Percentiles rank a stretch among this genome's conserved stretches.
Conservation (phyloP, 2,329 filamentous ascomycete species). For the Fusarium tjaetaba region DNA sequence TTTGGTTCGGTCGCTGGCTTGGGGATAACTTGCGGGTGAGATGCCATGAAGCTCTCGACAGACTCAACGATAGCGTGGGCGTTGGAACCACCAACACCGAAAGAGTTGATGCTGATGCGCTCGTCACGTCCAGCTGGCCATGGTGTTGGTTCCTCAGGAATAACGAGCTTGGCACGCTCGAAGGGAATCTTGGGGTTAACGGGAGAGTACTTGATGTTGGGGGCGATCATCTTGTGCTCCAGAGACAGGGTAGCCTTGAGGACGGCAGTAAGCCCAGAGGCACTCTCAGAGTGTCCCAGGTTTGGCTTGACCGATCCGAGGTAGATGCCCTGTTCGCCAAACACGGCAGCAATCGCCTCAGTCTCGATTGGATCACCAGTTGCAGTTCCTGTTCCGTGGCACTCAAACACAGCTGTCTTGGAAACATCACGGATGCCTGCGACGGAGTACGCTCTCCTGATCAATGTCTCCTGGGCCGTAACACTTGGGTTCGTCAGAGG, state of each 20-base stretch:
- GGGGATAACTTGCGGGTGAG: neutral
- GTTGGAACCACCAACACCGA: neutral
- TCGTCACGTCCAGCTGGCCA: neutral
- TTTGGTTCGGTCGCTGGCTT: neutral
- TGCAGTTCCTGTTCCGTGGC: neutral
- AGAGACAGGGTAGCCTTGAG: conserved; percentile 39
- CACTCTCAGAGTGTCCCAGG: neutral
- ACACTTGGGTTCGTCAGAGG: neutral
- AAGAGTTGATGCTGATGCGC: neutral
- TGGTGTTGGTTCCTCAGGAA: neutral
- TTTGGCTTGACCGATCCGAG: neutral
- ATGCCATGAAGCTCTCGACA: neutral
- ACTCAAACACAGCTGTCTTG: neutral
- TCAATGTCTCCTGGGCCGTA: neutral
- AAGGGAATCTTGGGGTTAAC: neutral
- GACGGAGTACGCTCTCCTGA: neutral
- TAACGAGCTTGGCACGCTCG: neutral
- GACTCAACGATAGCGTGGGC: neutral
- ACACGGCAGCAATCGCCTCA: neutral
- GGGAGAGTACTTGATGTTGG: conserved; percentile 29
- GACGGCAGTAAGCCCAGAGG: neutral
- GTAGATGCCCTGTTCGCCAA: neutral
- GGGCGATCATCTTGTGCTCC: conserved; percentile 45
- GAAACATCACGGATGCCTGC: neutral
- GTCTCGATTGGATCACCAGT: neutral